Evolutionary conservation across 2,329 filamentous ascomycete species (phyloP).

Genomic region (Scedosporium minutisporum): DNA sequence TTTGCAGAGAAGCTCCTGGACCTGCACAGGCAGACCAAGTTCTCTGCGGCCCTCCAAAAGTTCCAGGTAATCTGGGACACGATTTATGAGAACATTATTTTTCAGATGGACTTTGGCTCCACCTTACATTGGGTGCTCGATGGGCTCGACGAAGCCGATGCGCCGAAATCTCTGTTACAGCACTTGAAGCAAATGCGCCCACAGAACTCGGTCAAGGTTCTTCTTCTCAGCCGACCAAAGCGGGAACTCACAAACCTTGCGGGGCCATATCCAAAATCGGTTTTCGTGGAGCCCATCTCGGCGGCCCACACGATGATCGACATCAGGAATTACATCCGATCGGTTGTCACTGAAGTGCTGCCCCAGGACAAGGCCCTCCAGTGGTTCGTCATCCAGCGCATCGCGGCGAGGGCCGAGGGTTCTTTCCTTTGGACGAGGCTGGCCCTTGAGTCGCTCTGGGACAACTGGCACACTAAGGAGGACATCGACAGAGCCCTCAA

Average conservation of each 20-base stretch:
- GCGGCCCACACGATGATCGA: neutral
- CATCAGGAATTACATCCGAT: neutral
- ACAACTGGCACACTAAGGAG: neutral
- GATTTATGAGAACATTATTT: neutral
- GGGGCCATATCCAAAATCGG: neutral
- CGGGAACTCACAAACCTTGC: neutral
- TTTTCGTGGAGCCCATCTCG: neutral
- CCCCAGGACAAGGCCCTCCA: neutral
- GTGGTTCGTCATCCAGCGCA: neutral
- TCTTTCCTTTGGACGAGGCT: neutral
- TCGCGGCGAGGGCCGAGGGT: neutral
- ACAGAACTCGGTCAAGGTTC: neutral
- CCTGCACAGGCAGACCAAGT: neutral
- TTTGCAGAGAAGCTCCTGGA: neutral
- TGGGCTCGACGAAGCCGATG: neutral
- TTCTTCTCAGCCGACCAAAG: neutral
- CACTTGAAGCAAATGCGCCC: neutral
- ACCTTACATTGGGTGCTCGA: neutral
- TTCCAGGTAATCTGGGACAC: neutral
- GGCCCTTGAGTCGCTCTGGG: neutral
- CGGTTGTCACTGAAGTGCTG: neutral
- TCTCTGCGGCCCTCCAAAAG: neutral
- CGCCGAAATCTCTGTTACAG: neutral
- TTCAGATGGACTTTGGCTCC: neutral
- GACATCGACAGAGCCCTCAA: neutral